phyloP scores from a whole-genome alignment of 352 stramenopile genomes.

The Pythium utonaiense region DNA sequence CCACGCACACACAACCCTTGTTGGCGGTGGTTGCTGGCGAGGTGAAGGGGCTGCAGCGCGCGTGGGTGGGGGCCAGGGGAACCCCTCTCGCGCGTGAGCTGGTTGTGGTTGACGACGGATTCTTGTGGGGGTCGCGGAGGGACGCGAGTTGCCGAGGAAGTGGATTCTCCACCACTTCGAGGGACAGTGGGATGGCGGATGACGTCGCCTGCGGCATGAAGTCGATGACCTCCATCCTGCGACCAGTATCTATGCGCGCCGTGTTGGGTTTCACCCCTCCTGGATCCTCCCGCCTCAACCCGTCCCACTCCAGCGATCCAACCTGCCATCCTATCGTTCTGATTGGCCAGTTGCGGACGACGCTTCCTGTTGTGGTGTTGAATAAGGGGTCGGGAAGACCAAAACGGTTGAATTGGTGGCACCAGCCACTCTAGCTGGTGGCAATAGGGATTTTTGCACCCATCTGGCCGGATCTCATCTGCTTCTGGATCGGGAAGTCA shows the following conservation, averaged over 20 bases:
- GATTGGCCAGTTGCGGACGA: not conserved
- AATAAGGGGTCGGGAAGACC: conserved; percentile 1
- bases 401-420: conserved; percentile 1
- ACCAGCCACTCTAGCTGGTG: conserved; percentile 3
- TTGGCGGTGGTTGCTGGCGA: conserved; percentile 7
- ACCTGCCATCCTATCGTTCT: not conserved
- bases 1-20: conserved; percentile 1
- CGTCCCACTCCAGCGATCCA: conserved; percentile 13
- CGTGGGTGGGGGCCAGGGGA: conserved; percentile 7
- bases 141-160: conserved; percentile 9
- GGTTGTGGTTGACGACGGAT: not conserved
- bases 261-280: conserved; percentile 9
- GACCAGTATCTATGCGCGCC: not conserved
- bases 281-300: not conserved
- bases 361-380: not conserved
- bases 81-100: not conserved
- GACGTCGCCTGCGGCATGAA: not conserved
- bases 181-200: conserved; percentile 7
- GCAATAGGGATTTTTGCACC: not conserved
- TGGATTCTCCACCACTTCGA: conserved; percentile 19
- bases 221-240: conserved; percentile 5
- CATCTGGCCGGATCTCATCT: conserved; percentile 19
- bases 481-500: not conserved
- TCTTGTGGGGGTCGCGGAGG: not conserved
- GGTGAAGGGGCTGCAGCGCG: not conserved